Evolutionary conservation across 768 basidiomycete species (phyloP), one percentile per base, ranked within the genome.

Genomic region (Saitozyma podzolica): DNA sequence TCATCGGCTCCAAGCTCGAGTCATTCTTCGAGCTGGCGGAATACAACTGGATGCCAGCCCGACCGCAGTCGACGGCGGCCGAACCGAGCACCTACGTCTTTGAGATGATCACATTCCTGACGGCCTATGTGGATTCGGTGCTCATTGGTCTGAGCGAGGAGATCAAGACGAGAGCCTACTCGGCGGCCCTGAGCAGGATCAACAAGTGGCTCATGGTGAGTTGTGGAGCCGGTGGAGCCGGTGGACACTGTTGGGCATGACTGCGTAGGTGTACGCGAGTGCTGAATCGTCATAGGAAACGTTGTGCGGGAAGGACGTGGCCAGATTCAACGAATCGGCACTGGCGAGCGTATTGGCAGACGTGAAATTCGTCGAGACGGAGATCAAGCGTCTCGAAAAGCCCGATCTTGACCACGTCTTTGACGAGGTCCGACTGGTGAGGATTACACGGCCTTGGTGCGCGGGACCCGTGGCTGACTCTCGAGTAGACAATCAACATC

Each of bases 11-110:
- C 19, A 98, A 99, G 76, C 86, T 98, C 8, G 91, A 95, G 73
- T 90, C 92, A 69, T 95, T 95, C 82, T 95, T 96, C 77, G 96
- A 92, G 63, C 83, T 95, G 49, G 89, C 94, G 5, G 91, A 95
- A 80, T 97, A 97, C 77, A 88, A 94, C 71, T 98, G 93, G 93
- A 89, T 88, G 42, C 89, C 82, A 0, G 17, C 64, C 3, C 48
- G 65, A 19, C 65, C 92, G 9, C 81, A 83, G 41, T 77, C 82
- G 10, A 85, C 68, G 0, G 63, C 65, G 2, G 59, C 85, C 61
- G 86, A 86, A 42, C 92, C 94, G 50, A 94, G 91, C 84, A 89
- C 89, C 85, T 97, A 97, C 80, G 84, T 98, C 3, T 89, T 92
- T 76, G 95, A 97, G 78, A 85, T 98, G 72, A 86, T 95, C 77